Evolutionary conservation across 78 protist genomes (phyloP).

Genomic region (Cyanophora paradoxa): DNA sequence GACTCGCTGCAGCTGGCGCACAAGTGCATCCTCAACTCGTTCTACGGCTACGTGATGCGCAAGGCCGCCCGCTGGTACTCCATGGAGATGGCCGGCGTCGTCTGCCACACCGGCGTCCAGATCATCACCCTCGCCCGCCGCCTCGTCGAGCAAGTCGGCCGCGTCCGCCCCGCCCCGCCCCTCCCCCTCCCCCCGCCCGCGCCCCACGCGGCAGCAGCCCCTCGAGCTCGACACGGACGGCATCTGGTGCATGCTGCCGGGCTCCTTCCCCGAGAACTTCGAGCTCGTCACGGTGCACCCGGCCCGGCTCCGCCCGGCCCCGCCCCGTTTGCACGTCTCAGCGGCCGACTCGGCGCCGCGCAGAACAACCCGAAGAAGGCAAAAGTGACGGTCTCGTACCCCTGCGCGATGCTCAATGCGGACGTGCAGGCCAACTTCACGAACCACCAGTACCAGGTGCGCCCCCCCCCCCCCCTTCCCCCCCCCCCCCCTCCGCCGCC

Average conservation of each 20-base stretch:
- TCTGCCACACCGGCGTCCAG: slow-evolving; percentile 91
- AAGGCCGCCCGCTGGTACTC: slow-evolving; percentile 95
- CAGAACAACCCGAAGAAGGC: neutral
- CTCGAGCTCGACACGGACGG: slow-evolving; percentile 99
- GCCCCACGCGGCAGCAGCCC: slow-evolving; percentile 34
- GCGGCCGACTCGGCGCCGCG: no score
- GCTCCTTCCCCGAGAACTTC: slow-evolving; percentile 86
- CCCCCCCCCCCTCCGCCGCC: no score
- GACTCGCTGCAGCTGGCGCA: slow-evolving; percentile 99
- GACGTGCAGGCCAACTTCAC: slow-evolving; percentile 64
- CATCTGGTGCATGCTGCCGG: slow-evolving; percentile 98
- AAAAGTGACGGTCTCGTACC: slow-evolving; percentile 58
- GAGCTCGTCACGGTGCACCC: slow-evolving; percentile 38
- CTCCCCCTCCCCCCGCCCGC: neutral
- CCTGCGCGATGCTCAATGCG: slow-evolving; percentile 87
- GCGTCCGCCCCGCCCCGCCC: slow-evolving; percentile 7
- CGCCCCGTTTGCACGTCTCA: no score
- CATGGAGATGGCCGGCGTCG: slow-evolving; percentile 99
- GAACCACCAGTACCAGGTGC: slow-evolving; percentile 97
- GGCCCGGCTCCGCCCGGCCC: no score
- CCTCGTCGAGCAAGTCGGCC: neutral
- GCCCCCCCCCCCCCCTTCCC: no score
- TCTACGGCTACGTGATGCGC: slow-evolving; percentile 99
- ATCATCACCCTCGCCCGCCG: slow-evolving; percentile 65
- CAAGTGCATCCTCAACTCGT: slow-evolving; percentile 97